Base-by-base conservation (phyloP, 2,329 filamentous ascomycete species). In the Penicillium italicum region DNA sequence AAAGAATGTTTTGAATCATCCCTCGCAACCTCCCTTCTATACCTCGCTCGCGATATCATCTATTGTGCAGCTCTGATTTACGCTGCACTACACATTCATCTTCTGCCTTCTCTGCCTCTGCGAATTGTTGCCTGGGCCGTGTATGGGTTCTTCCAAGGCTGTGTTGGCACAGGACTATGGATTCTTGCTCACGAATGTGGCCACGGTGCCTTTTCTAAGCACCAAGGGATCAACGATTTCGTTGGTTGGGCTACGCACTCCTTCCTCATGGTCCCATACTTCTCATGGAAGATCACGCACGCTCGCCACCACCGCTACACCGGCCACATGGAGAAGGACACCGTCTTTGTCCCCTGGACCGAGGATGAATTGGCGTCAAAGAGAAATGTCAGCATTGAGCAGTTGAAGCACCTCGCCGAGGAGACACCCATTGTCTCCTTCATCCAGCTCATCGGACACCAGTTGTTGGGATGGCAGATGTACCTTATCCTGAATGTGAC, bases 271-370 rank as follows among this genome's bases (percentile, higher is more conserved):
- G 85, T 87, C 2, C 87, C 87, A 4, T 90, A 86, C 75, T 89
- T 88, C 76, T 85, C 82, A 46, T 90, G 87, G 87, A 85, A 87
- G 74, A 85, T 84, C 69, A 85, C 82, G 31, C 87, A 90, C 72
- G 80, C 81, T 56, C 81, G 86, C 48, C 87, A 90, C 73, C 87
- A 90, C 75, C 82, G 82, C 62, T 86, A 83, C 72, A 85, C 84
- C 42, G 84, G 84, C 61, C 82, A 88, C 74, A 84, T 87, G 76
- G 80, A 85, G 56, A 85, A 84, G 75, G 85, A 88, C 69, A 86
- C 85, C 69, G 83, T 81, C 20, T 86, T 85, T 58, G 84, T 86
- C 16, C 84, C 84, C 44, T 72, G 74, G 61, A 80, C 76, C 0
- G 66, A 72, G 34, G 64, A 74, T 16, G 61, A 68, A 28, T 55